A percentile compares a stretch with the other conserved stretches of the same genome.
Conservation (phyloP, 371 early-diverging fungal species). For the Mortierella sp. region DNA sequence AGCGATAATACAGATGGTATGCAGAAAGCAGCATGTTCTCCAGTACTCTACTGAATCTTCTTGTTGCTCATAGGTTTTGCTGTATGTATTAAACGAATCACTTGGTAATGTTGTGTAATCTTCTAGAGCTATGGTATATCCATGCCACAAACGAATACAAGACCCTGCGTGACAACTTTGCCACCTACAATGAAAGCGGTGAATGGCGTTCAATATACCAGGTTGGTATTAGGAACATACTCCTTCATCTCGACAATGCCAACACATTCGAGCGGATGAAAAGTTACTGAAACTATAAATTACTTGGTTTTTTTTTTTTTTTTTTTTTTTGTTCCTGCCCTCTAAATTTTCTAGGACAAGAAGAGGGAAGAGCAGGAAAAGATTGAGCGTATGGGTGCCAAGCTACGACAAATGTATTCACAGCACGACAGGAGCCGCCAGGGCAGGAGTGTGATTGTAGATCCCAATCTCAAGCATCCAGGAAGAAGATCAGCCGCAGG, state of each 20-base stretch:
- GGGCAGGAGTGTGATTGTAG: slow-evolving; percentile 42
- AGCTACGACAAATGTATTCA: slow-evolving; percentile 43
- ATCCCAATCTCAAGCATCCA: slow-evolving; percentile 35
- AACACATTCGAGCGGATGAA: not conserved
- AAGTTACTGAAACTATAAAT: not conserved
- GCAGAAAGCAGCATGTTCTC: not conserved
- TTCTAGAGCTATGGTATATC: slow-evolving; percentile 39
- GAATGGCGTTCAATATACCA: slow-evolving; percentile 45
- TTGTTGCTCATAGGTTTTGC: no score
- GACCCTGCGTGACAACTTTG: slow-evolving; percentile 19
- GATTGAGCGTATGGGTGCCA: slow-evolving; percentile 28
- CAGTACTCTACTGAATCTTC: no score
- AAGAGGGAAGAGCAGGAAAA: slow-evolving; percentile 38
- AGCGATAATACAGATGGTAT: slow-evolving; percentile 40
- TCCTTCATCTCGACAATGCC: not conserved
- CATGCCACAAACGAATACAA: slow-evolving; percentile 37
- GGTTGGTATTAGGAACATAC: slow-evolving; percentile 6
- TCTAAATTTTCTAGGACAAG: slow-evolving; percentile 11
- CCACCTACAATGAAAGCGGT: slow-evolving; percentile 35
- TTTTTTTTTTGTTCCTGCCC: no score
- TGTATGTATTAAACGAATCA: not conserved
- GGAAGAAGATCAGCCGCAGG: slow-evolving; percentile 1
- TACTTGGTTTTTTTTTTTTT: not conserved
- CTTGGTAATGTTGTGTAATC: no score
- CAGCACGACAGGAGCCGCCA: slow-evolving; percentile 36